Percentiles rank a stretch among this genome's conserved stretches.
Conservation (phyloP, 2,329 filamentous ascomycete genomes). For the Penicillium sp. region DNA sequence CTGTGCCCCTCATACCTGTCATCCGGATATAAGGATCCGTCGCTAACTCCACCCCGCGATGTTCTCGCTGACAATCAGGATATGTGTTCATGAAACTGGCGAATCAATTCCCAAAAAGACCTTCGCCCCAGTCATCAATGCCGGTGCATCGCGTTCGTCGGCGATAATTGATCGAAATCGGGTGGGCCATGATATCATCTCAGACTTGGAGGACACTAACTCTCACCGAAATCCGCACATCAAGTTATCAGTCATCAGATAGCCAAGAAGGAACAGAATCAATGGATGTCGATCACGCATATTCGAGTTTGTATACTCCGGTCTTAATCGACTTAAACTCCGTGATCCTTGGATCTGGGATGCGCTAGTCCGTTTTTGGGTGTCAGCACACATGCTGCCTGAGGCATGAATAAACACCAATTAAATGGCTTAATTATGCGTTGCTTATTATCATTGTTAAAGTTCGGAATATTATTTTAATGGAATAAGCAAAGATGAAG, state of each 20-base stretch:
- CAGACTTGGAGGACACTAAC: too few species aligned
- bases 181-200: too few species aligned
- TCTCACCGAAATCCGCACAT: too few species aligned
- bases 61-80: too few species aligned
- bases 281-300: too few species aligned
- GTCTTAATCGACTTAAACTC: conserved; percentile 5
- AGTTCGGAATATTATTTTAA: neutral
- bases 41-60: neutral
- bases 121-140: too few species aligned
- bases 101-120: too few species aligned
- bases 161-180: too few species aligned
- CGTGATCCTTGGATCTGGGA: neutral
- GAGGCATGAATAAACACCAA: neutral
- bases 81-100: neutral
- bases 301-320: neutral
- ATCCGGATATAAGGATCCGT: conserved; percentile 3
- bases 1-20: neutral
- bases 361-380: conserved; percentile 1
- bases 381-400: neutral
- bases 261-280: too few species aligned
- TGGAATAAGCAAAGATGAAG: neutral
- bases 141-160: too few species aligned
- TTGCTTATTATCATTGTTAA: neutral
- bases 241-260: too few species aligned
- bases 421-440: too few species aligned